Evolutionary conservation across 768 basidiomycete genomes (phyloP), one percentile per base, ranked within the genome.

Genomic region (Mycena filopes): DNA sequence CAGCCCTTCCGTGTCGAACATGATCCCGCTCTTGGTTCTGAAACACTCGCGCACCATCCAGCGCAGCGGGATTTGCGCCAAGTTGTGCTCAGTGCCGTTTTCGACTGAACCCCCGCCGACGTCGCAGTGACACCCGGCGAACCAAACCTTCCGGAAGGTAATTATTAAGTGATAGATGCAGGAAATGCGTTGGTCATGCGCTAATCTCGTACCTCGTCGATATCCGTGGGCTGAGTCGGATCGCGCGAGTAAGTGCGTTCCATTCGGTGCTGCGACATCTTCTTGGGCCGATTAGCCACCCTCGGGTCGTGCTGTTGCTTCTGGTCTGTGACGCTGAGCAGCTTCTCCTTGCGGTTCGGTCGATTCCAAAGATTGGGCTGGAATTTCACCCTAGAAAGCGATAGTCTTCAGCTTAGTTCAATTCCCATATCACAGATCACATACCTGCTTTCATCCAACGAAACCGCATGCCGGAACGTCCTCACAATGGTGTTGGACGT

Each of bases 11-110:
- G 79, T 68, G 21, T 83, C 76, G 77, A 91, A 91, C 70, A 88
- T 77, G 66, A 91, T 88, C 0, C 89, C 89, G 1, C 81, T 81
- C 4, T 86, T 71, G 9, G 82, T 72, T 53, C 79, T 79, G 81
- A 91, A 88, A 65, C 84, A 86, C 71, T 92, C 84, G 41, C 90
- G 85, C 61, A 92, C 79, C 89, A 92, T 91, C 90, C 91, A 89
- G 1, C 84, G 80, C 4, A 89, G 78, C 1, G 86, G 75, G 36
- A 87, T 84, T 38, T 84, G 82, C 7, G 87, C 82, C 3, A 89
- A 80, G 15, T 75, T 78, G 42, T 82, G 72, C 4, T 69, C 71
- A 0, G 76, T 78, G 2, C 76, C 80, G 64, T 88, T 85, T 16
- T 68, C 65, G 0, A 83, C 83, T 33, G 82, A 84, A 3, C 86